Evolutionary conservation across 1,139 yeast genomes (phyloP).

Genomic region (Hanseniaspora sp.): DNA sequence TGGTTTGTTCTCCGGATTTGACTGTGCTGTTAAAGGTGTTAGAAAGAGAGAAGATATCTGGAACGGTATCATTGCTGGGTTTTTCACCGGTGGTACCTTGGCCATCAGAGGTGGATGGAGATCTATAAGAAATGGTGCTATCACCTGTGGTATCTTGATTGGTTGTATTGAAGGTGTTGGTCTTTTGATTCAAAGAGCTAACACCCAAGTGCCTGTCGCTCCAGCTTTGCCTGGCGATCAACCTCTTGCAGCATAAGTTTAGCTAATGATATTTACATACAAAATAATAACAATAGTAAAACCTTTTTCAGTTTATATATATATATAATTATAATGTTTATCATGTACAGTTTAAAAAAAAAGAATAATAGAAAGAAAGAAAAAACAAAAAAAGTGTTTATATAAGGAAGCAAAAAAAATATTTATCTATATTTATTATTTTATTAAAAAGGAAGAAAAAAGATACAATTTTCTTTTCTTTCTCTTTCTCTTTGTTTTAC

Average conservation of each 20-base stretch:
- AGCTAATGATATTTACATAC: background rate
- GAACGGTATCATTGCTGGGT: constrained; percentile 97
- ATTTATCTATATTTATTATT: no score
- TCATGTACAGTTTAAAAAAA: background rate
- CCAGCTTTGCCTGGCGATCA: constrained; percentile 58
- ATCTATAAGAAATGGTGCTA: constrained; percentile 92
- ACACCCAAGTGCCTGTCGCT: constrained; percentile 71
- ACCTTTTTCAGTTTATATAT: no score
- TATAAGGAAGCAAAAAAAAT: no score
- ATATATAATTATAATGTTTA: background rate
- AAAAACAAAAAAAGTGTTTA: no score
- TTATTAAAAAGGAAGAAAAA: no score
- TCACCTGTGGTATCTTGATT: constrained; percentile 91
- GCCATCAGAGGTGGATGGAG: constrained; percentile 99
- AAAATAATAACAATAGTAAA: no score
- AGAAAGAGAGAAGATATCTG: constrained; percentile 98
- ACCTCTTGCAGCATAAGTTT: constrained; percentile 30
- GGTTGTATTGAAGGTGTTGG: constrained; percentile 99
- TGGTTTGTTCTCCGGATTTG: constrained; percentile 90
- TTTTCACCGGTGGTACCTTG: constrained; percentile 94
- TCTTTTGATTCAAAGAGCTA: constrained; percentile 88
- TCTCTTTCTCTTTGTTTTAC: background rate
- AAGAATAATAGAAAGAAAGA: no score
- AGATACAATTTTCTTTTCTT: no score
- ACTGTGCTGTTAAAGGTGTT: constrained; percentile 88